Evolutionary conservation across 306 rosid species (phyloP), one percentile per base, ranked within the genome.

Genomic region (Inga leiocalycina): DNA sequence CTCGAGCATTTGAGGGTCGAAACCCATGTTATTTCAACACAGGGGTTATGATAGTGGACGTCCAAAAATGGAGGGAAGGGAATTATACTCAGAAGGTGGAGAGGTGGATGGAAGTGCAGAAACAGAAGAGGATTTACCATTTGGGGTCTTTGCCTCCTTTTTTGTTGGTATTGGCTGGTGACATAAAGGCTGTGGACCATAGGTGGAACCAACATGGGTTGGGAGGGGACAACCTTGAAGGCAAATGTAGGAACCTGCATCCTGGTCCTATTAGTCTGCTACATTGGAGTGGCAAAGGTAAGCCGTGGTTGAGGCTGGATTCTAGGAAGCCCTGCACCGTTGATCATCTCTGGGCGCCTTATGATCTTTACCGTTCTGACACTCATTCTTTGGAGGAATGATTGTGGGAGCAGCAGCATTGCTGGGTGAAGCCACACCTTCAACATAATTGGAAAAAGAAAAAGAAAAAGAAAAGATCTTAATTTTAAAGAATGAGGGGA

Each of bases 241-340:
- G 97, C 0, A 91, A 87, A 22, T 94, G 98, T 8, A 82, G 97
- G 79, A 90, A 80, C 61, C 76, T 94, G 71, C 97, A 94, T 79
- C 98, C 97, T 51, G 98, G 98, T 8, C 93, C 97, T 2, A 87
- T 93, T 35, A 93, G 98, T 70, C 82, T 93, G 84, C 82, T 94
- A 2, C 98, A 94, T 89, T 94, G 98, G 97, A 94, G 97, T 87
- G 97, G 97, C 3, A 94, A 94, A 65, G 98, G 98, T 4, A 94
- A 94, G 45, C 98, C 98, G 2, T 93, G 98, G 98, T 83, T 94
- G 86, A 93, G 98, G 76, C 74, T 94, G 77, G 98, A 94, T 84
- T 94, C 98, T 13, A 89, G 97, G 49, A 91, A 82, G 82, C 98
- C 97, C 2, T 94, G 97, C 57, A 62, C 88, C 24, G 94, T 91